These are phyloP conservation scores for Rickenella mellea DNA, from an alignment of 768 basidiomycete species.

Conservation along the genomic window DNA sequence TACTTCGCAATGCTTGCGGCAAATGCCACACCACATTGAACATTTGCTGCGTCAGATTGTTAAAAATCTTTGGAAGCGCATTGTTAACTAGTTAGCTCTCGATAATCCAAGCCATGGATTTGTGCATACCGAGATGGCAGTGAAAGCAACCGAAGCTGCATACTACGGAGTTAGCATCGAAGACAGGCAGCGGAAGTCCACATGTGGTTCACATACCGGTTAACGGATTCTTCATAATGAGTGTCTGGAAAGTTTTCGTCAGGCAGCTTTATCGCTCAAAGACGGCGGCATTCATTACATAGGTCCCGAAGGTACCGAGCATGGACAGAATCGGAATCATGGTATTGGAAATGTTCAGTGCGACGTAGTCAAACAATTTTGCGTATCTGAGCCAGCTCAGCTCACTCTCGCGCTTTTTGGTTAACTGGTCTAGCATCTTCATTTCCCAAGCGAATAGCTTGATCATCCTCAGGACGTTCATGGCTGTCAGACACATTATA, in stretches of 20 bases:
- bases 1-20: background rate
- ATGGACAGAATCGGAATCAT: conserved; percentile 51
- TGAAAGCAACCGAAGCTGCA: background rate
- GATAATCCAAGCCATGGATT: background rate
- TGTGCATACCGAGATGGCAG: background rate
- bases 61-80: background rate
- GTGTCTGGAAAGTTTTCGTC: background rate
- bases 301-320: conserved; percentile 54
- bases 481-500: background rate
- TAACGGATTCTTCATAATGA: background rate
- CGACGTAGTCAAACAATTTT: background rate
- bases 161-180: background rate
- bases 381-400: background rate
- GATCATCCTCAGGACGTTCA: conserved; percentile 24
- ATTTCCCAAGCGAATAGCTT: conserved; percentile 34
- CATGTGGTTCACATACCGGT: background rate
- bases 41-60: background rate
- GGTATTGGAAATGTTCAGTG: background rate
- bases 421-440: conserved; percentile 13
- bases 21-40: background rate
- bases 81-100: background rate
- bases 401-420: background rate
- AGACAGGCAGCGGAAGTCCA: background rate
- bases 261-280: background rate
- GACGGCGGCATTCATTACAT: conserved; percentile 25